A percentile compares a stretch with the other conserved stretches of the same genome.
Conservation (phyloP, 2,329 filamentous ascomycete genomes). For the Stachybotrys elegans region DNA sequence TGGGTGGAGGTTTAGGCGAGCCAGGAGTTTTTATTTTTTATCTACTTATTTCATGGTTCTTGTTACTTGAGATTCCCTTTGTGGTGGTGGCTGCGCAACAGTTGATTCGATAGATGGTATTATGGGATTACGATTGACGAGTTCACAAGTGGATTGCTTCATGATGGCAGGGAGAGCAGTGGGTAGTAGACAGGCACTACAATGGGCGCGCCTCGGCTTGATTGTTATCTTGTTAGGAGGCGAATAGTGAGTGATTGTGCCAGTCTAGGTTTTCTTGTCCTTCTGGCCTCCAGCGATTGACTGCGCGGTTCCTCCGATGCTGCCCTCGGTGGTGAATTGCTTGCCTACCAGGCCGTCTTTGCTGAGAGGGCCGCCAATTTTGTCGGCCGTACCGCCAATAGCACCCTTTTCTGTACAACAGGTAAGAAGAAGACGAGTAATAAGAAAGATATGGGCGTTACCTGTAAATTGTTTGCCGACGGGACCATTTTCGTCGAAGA, state of each 20-base stretch:
- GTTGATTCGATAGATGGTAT: too few species aligned
- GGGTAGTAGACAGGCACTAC: too few species aligned
- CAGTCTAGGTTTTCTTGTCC: slow-evolving; percentile 11
- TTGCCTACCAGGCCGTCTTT: slow-evolving; percentile 50
- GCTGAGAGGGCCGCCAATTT: slow-evolving; percentile 43
- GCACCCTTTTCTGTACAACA: slow-evolving; percentile 33
- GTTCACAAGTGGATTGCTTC: too few species aligned
- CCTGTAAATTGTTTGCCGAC: slow-evolving; percentile 53
- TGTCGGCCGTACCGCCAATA: slow-evolving; percentile 44
- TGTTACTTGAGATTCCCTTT: too few species aligned
- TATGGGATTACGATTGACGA: too few species aligned
- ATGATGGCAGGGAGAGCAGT: too few species aligned
- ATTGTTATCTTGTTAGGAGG: too few species aligned
- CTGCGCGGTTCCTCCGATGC: slow-evolving; percentile 50
- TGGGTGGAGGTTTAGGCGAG: neutral
- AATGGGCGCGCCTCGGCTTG: too few species aligned
- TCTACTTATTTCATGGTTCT: too few species aligned
- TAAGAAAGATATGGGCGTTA: slow-evolving; percentile 17
- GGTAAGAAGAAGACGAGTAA: fast-evolving
- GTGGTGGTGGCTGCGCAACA: too few species aligned
- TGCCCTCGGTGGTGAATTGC: slow-evolving; percentile 49
- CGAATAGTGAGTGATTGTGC: too few species aligned
- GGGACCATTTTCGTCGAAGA: slow-evolving; percentile 43
- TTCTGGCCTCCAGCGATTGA: slow-evolving; percentile 33
- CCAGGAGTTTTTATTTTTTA: neutral